Conservation (phyloP, 2,329 filamentous ascomycete genomes). For the Exophiala spinifera region DNA sequence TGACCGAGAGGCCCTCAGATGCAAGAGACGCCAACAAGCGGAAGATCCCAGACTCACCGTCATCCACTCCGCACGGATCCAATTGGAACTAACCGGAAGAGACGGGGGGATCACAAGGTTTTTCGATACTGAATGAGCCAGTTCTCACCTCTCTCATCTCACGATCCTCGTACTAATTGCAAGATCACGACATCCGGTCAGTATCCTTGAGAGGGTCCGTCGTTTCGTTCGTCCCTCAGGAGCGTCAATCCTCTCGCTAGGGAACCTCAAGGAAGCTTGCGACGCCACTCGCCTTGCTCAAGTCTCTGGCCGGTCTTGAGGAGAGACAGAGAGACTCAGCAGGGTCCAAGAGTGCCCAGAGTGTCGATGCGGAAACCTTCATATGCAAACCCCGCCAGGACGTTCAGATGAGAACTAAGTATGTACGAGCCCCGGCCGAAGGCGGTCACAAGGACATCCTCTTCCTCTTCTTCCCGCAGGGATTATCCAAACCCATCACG, state of each 20-base stretch:
- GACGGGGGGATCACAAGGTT: not conserved
- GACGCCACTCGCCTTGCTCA: too few relatives aligned
- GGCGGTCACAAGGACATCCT: not conserved
- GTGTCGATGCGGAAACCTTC: too few relatives aligned
- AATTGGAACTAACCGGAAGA: slow-evolving; percentile 1
- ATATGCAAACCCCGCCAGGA: too few relatives aligned
- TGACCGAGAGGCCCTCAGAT: too few relatives aligned
- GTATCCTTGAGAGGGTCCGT: not conserved
- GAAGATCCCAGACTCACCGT: not conserved
- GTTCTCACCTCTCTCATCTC: slow-evolving; percentile 1
- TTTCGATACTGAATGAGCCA: not conserved
- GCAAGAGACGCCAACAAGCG: not conserved
- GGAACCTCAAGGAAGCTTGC: too few relatives aligned
- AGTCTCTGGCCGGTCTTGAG: too few relatives aligned
- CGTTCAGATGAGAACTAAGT: too few relatives aligned
- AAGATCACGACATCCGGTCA: not conserved
- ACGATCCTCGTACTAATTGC: not conserved
- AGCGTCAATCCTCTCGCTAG: too few relatives aligned
- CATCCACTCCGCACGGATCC: not conserved
- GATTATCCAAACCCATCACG: not conserved
- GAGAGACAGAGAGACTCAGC: too few relatives aligned
- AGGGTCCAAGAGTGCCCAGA: too few relatives aligned
- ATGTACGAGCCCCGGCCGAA: too few relatives aligned
- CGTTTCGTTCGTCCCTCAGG: too few relatives aligned
- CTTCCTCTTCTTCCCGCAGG: not conserved